Conservation (phyloP, 176 grass and related monocot species). For the Oryza australiensis region DNA sequence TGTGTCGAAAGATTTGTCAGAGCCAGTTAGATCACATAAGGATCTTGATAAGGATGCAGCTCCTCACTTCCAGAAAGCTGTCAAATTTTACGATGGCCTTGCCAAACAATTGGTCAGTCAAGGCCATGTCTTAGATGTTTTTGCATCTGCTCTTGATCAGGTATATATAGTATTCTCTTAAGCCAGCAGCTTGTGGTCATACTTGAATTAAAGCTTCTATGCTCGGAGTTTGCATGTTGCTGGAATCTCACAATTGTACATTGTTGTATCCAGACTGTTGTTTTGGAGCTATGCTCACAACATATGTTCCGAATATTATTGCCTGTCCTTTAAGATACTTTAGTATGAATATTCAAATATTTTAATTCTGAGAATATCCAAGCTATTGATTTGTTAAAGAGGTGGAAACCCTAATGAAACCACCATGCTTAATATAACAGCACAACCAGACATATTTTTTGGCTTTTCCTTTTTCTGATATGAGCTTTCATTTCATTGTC, state of each 20-base stretch:
- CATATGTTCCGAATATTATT: not conserved
- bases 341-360: not conserved
- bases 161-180: slow-evolving; percentile 50
- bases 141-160: slow-evolving; percentile 98
- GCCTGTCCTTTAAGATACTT: not conserved
- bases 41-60: slow-evolving; percentile 94
- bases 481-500: not conserved
- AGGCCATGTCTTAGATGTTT: slow-evolving; percentile 93
- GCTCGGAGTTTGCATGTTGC: not conserved
- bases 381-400: not conserved
- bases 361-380: slow-evolving; percentile 12
- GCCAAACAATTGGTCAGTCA: slow-evolving; percentile 91
- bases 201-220: slow-evolving; percentile 7
- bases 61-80: slow-evolving; percentile 92
- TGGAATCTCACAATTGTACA: not conserved
- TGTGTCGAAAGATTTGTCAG: slow-evolving; percentile 94
- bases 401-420: not conserved
- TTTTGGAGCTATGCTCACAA: not conserved
- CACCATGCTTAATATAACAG: not conserved
- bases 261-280: not conserved
- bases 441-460: not conserved
- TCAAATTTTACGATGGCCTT: slow-evolving; percentile 91
- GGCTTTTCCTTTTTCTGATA: not conserved
- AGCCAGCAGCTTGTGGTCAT: not conserved
- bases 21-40: slow-evolving; percentile 95